These are phyloP conservation scores for Mangifera indica DNA, from an alignment of 345 rosid genomes.

Conservation along the genomic window DNA sequence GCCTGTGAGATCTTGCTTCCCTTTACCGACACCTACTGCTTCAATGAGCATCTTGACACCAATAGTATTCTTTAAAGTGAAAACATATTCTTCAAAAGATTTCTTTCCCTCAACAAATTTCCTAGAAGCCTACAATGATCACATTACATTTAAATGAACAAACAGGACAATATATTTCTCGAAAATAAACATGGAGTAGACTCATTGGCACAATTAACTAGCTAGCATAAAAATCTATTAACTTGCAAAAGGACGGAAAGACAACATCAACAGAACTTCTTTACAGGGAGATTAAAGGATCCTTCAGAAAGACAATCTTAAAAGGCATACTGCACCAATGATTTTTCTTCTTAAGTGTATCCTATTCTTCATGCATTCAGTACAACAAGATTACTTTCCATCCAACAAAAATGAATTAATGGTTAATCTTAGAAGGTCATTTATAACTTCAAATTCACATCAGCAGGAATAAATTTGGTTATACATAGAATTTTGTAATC, in stretches of 20 bases:
- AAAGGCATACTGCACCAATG: background rate
- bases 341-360: background rate
- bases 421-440: background rate
- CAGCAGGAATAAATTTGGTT: background rate
- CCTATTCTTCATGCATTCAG: background rate
- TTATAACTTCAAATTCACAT: background rate
- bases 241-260: background rate
- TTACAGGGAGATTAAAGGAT: background rate
- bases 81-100: slow-evolving; percentile 41
- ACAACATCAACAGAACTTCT: background rate
- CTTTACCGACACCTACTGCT: slow-evolving; percentile 47
- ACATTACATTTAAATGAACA: slow-evolving; percentile 8
- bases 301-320: background rate
- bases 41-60: slow-evolving; percentile 36
- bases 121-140: slow-evolving; percentile 45
- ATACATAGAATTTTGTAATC: background rate
- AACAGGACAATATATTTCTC: background rate
- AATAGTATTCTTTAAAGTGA: slow-evolving; percentile 34
- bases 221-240: background rate
- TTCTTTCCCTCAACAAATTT: slow-evolving; percentile 55
- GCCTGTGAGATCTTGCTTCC: slow-evolving; percentile 51
- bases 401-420: background rate
- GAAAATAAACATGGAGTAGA: background rate
- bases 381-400: no score
- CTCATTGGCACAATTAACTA: background rate